Percentiles rank a stretch among this genome's conserved stretches.
phyloP scores from a whole-genome alignment of 208 protist genomes.

The Crithidia thermophila region DNA sequence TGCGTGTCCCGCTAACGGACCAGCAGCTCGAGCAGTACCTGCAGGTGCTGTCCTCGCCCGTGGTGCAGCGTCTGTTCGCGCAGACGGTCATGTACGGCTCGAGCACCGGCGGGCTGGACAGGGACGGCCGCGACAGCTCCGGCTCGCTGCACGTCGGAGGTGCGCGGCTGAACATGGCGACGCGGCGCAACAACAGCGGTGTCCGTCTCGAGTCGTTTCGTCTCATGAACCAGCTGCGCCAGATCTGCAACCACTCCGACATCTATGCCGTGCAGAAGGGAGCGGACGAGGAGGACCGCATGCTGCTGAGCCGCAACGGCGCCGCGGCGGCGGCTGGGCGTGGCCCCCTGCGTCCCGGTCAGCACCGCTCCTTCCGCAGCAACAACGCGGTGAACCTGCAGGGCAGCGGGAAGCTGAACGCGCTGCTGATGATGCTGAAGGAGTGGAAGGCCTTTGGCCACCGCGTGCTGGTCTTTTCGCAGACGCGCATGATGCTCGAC shows the following conservation, averaged over 20 bases:
- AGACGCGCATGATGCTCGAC: conserved; percentile 98
- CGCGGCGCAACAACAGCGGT: conserved; percentile 28
- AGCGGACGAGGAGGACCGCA: conserved; percentile 34
- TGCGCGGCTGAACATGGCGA: conserved; percentile 49
- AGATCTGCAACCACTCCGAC: conserved; percentile 86
- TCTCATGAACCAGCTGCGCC: conserved; percentile 73
- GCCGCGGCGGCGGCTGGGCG: neutral
- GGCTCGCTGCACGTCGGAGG: conserved; percentile 71
- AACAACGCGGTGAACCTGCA: conserved; percentile 62
- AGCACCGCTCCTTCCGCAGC: conserved; percentile 58
- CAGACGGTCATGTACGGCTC: conserved; percentile 35
- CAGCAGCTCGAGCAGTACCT: conserved; percentile 94
- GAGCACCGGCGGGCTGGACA: conserved; percentile 45
- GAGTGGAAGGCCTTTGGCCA: conserved; percentile 94
- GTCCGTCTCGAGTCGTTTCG: conserved; percentile 65
- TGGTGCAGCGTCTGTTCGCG: conserved; percentile 66
- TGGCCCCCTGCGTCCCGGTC: conserved; percentile 2
- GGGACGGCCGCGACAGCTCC: conserved; percentile 57
- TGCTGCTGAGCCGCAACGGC: conserved; percentile 15
- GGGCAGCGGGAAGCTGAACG: conserved; percentile 94
- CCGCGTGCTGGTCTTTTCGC: conserved; percentile 97
- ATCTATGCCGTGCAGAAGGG: conserved; percentile 58
- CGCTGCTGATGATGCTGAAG: conserved; percentile 90
- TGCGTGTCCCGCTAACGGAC: conserved; percentile 95
- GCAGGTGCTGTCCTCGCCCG: conserved; percentile 77